phyloP scores from a whole-genome alignment of 73 alveolate genomes.

The Halteria grandinella region DNA sequence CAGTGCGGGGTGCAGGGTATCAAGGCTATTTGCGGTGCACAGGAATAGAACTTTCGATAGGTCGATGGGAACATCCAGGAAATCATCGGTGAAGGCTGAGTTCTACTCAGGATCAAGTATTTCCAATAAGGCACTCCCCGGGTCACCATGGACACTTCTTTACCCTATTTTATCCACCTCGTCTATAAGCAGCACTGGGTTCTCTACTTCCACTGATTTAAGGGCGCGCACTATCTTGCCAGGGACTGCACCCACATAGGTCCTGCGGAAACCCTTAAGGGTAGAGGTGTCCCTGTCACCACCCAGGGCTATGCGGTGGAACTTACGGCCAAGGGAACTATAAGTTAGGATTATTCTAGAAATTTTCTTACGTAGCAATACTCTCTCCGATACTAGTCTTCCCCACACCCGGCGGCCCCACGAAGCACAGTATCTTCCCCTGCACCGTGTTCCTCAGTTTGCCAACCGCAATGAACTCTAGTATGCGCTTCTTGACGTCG shows the following conservation, averaged over 20 bases:
- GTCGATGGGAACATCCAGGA: constrained; percentile 79
- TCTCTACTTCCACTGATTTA: constrained; percentile 74
- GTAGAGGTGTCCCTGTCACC: constrained; percentile 87
- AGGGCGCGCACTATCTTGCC: constrained; percentile 82
- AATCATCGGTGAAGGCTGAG: constrained; percentile 74
- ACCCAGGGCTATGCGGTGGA: constrained; percentile 83
- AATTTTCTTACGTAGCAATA: constrained; percentile 86
- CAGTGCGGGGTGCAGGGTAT: constrained; percentile 72
- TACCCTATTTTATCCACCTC: constrained; percentile 81
- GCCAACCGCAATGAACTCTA: constrained; percentile 89
- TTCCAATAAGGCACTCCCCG: constrained; percentile 80
- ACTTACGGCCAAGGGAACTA: constrained; percentile 72
- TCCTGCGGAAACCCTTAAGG: constrained; percentile 84
- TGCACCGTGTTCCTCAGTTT: constrained; percentile 75
- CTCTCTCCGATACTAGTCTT: constrained; percentile 85
- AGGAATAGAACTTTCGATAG: constrained; percentile 77
- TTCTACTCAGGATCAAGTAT: constrained; percentile 87
- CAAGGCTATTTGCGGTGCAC: constrained; percentile 84
- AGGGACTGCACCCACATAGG: constrained; percentile 90
- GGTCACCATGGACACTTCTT: constrained; percentile 82
- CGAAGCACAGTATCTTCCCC: constrained; percentile 87
- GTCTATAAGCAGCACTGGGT: constrained; percentile 84
- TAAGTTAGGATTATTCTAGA: not conserved
- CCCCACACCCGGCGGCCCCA: constrained; percentile 96
- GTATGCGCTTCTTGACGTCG: constrained; percentile 82